Percentiles rank a stretch among this genome's conserved stretches.
Evolutionary conservation across 306 rosid species (phyloP).

Genomic region (Fagus crenata): DNA sequence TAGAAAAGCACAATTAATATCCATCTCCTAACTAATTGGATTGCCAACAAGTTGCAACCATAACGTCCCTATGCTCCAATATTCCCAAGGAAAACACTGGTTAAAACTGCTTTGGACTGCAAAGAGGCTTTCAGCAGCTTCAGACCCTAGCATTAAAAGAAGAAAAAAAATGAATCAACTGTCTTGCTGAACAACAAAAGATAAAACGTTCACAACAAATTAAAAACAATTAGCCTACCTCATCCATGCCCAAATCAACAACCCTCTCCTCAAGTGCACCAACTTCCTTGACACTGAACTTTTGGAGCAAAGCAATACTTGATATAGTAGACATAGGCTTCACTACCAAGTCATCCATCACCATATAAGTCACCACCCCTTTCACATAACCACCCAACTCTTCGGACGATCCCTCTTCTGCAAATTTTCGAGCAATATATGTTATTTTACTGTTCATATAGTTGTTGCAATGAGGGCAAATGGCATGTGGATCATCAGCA

Average conservation of each 20-base stretch:
- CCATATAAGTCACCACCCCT: constrained; percentile 39
- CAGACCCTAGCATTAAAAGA: neutral
- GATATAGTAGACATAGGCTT: constrained; percentile 42
- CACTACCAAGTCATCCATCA: constrained; percentile 45
- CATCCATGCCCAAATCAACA: constrained; percentile 29
- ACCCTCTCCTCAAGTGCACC: constrained; percentile 29
- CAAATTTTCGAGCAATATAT: neutral
- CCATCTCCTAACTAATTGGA: too few species aligned
- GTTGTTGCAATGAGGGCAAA: rapidly evolving
- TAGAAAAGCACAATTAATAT: too few species aligned
- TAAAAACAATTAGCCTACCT: constrained; percentile 20
- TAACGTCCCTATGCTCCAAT: neutral
- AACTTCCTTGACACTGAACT: constrained; percentile 33
- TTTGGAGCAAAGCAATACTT: constrained; percentile 17
- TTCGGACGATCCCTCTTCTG: neutral
- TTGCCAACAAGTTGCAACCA: too few species aligned
- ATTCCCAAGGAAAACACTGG: neutral
- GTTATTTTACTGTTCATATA: rapidly evolving
- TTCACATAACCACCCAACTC: constrained; percentile 29
- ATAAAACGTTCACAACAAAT: neutral
- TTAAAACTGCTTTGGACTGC: neutral
- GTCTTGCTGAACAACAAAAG: too few species aligned
- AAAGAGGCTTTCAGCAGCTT: constrained; percentile 3
- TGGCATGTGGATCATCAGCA: neutral
- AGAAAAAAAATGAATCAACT: too few species aligned